Base-by-base conservation (phyloP, 805 yeast genomes). In the Candida suzukii region DNA sequence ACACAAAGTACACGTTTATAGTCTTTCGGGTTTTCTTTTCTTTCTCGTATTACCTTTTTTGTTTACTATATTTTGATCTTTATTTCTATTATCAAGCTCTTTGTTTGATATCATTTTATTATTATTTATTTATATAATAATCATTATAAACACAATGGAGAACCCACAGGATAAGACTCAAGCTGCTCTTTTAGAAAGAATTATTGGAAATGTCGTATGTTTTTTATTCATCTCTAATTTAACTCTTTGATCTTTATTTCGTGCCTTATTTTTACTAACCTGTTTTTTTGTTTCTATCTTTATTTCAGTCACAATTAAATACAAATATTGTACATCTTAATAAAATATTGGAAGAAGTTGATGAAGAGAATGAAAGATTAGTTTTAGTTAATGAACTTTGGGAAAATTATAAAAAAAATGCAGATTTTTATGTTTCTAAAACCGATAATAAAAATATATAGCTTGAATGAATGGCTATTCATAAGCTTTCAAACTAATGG, bases 131-230 rank as follows among this genome's bases (percentile, higher is more conserved):
- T 6, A 27, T 27, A 9, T 6, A 9, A 30, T n/a, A 17, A 10
- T 9, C 24, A 20, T 20, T 7, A 3, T 11, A 19, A 19, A 19
- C 24, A 19, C 24, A 9, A 33, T 85, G 95, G 88, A 85, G 61
- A 86, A 85, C 52, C 96, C 95, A 4, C 90, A 86, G 54, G 90
- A 84, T 52, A 83, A 82, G 54, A 83, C 76, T 7, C 95, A 87
- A 55, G 80, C 75, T 48, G 87, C 87, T 14, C 66, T 88, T 19
- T 66, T 83, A 32, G 76, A 85, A 11, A 75, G 95, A 47, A 84
- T 86, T n/a, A 77, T 83, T 38, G 76, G 74, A 57, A 84, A 83
- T 49, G 76, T 85, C 58, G 88, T 80, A 69, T 37, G 88, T 73
- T 2, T 7, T 24, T 24, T 10, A 24, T 8, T 29, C 16, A 13